These are phyloP conservation scores for Amylocystis lapponica DNA, from an alignment of 768 basidiomycete genomes.

Conservation along the genomic window DNA sequence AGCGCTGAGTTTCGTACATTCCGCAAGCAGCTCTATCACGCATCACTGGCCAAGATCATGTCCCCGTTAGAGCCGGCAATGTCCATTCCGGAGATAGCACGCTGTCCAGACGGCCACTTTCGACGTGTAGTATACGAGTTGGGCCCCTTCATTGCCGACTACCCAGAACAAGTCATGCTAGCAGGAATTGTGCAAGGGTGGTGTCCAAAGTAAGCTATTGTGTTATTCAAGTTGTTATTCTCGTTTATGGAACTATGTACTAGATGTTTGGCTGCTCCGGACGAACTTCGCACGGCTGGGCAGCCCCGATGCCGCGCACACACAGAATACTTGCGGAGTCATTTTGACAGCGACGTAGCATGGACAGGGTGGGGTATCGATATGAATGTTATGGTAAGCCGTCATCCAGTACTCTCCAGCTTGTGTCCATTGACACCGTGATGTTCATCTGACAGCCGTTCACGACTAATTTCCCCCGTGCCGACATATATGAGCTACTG, in stretches of 20 bases:
- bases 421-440: conserved; percentile 25
- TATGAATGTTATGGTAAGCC: conserved; percentile 10
- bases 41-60: conserved; percentile 4
- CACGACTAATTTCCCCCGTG: conserved; percentile 26
- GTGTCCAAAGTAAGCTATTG: conserved; percentile 12
- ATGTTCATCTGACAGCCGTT: conserved; percentile 26
- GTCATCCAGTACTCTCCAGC: conserved; percentile 26
- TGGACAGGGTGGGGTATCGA: neutral
- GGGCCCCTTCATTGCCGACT: conserved; percentile 26
- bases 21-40: conserved; percentile 3
- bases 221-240: neutral
- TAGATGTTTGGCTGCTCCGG: conserved; percentile 9
- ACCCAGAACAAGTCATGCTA: conserved; percentile 25
- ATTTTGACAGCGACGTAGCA: neutral
- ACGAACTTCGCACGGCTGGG: conserved; percentile 2
- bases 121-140: conserved; percentile 21
- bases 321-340: neutral
- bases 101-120: conserved; percentile 23
- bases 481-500: conserved; percentile 18
- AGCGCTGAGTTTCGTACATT: conserved; percentile 1
- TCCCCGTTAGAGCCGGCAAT: conserved; percentile 8
- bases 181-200: conserved; percentile 17
- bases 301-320: neutral
- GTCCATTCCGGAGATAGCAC: conserved; percentile 9
- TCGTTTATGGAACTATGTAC: neutral